Evolutionary conservation across 495 filamentous ascomycete genomes (phyloP).

Genomic region (Lophiotrema nucula): DNA sequence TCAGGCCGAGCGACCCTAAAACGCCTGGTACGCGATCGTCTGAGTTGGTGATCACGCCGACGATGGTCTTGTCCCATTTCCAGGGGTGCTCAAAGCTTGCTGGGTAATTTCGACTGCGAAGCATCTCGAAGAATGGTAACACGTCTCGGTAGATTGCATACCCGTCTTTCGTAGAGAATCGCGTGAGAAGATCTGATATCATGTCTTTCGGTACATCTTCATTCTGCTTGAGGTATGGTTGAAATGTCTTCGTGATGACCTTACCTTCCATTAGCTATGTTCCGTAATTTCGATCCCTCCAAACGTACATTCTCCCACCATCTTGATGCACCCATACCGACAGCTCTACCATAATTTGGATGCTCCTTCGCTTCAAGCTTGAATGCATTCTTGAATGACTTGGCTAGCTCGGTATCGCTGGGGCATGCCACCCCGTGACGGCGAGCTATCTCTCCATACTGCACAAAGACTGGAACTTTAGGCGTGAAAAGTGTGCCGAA

Average conservation of each 20-base stretch:
- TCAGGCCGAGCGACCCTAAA: constrained; percentile 60
- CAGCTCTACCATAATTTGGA: constrained; percentile 69
- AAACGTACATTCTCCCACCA: constrained; percentile 68
- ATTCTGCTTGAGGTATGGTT: constrained; percentile 37
- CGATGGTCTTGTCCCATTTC: constrained; percentile 45
- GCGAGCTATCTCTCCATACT: constrained; percentile 62
- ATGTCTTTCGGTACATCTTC: constrained; percentile 49
- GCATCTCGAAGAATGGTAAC: constrained; percentile 49
- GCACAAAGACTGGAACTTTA: constrained; percentile 54
- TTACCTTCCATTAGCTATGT: too few species aligned
- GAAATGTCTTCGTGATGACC: constrained; percentile 49
- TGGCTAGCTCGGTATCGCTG: constrained; percentile 39
- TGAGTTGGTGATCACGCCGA: constrained; percentile 76
- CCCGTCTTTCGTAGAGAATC: constrained; percentile 61
- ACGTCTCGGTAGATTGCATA: constrained; percentile 62
- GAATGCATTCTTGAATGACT: constrained; percentile 51
- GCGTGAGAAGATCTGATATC: constrained; percentile 53
- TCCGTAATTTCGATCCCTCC: too few species aligned
- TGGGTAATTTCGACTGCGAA: constrained; percentile 39
- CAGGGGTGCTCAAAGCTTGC: constrained; percentile 16
- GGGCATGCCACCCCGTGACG: constrained; percentile 51
- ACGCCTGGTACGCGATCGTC: constrained; percentile 67
- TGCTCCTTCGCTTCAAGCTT: constrained; percentile 47
- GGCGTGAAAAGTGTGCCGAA: constrained; percentile 75
- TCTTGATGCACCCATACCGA: constrained; percentile 53